These are phyloP conservation scores for Arctium lappa DNA, from an alignment of 129 eudicot species.

Conservation along the genomic window DNA sequence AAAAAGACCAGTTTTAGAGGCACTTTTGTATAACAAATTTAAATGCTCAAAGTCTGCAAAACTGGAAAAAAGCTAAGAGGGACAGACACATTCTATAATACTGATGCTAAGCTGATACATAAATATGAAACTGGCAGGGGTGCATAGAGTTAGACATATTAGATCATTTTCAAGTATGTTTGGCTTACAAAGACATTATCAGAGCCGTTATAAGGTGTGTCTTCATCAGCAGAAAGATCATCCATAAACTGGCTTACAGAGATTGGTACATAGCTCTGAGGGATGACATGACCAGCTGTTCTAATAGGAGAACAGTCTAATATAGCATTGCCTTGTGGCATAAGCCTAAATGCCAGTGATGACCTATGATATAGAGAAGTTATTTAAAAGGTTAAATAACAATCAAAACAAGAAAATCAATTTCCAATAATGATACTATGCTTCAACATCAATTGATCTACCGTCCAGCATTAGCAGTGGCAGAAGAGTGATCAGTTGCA, in stretches of 20 bases:
- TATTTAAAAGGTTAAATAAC: neutral
- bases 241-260: conserved; percentile 99
- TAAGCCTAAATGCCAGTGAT: conserved; percentile 88
- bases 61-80: neutral
- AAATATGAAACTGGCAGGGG: conserved; percentile 5
- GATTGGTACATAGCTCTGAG: conserved; percentile 90
- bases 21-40: neutral
- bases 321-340: conserved; percentile 92
- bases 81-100: neutral
- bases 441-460: conserved; percentile 23
- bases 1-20: neutral
- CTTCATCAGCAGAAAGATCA: conserved; percentile 91
- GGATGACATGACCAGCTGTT: conserved; percentile 92
- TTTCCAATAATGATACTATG: neutral
- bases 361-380: conserved; percentile 42
- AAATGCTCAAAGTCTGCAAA: neutral
- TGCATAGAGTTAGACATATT: conserved; percentile 8
- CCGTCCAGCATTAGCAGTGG: conserved; percentile 62
- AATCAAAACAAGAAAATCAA: neutral
- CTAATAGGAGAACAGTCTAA: conserved; percentile 81
- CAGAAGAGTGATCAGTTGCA: conserved; percentile 47
- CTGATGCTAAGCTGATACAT: neutral
- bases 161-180: neutral
- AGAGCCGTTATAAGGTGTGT: conserved; percentile 43
- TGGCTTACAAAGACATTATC: conserved; percentile 71